Percentiles rank a stretch among this genome's conserved stretches.
Conservation (phyloP, 352 stramenopile genomes). For the Phytophthora hibernalis region DNA sequence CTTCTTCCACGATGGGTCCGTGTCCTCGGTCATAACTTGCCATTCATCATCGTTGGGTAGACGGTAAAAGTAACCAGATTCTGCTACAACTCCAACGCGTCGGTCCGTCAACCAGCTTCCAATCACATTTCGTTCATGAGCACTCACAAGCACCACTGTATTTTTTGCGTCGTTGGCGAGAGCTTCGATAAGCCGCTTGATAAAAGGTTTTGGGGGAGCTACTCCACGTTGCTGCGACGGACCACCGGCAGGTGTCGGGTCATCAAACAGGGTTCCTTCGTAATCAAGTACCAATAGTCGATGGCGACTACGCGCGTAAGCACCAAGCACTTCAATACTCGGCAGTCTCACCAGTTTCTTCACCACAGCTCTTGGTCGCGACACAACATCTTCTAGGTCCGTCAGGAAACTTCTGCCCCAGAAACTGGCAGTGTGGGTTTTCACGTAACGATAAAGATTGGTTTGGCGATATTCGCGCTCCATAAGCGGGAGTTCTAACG, state of each 20-base stretch:
- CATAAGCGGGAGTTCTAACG: constrained; percentile 79
- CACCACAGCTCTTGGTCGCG: constrained; percentile 40
- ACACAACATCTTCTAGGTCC: constrained; percentile 68
- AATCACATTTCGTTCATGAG: constrained; percentile 75
- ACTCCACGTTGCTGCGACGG: constrained; percentile 57
- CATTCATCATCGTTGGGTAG: constrained; percentile 58
- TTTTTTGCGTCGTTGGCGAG: constrained; percentile 62
- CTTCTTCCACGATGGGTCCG: constrained; percentile 74
- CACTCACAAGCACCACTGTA: constrained; percentile 66
- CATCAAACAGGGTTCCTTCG: constrained; percentile 80
- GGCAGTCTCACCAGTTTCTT: constrained; percentile 62
- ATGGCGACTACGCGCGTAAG: constrained; percentile 65
- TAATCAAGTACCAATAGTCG: constrained; percentile 84
- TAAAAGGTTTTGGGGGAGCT: constrained; percentile 64
- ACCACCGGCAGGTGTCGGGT: constrained; percentile 12
- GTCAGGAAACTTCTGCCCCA: constrained; percentile 86
- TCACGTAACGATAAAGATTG: constrained; percentile 89
- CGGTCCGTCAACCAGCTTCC: constrained; percentile 73
- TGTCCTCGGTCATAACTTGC: constrained; percentile 67
- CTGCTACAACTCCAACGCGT: constrained; percentile 63
- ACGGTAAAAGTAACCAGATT: constrained; percentile 70
- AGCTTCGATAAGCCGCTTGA: constrained; percentile 69
- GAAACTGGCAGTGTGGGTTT: constrained; percentile 84
- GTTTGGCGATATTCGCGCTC: constrained; percentile 88
- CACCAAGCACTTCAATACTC: constrained; percentile 47